Base-by-base conservation (phyloP, 768 basidiomycete species). In the Pleurotus platypus region DNA sequence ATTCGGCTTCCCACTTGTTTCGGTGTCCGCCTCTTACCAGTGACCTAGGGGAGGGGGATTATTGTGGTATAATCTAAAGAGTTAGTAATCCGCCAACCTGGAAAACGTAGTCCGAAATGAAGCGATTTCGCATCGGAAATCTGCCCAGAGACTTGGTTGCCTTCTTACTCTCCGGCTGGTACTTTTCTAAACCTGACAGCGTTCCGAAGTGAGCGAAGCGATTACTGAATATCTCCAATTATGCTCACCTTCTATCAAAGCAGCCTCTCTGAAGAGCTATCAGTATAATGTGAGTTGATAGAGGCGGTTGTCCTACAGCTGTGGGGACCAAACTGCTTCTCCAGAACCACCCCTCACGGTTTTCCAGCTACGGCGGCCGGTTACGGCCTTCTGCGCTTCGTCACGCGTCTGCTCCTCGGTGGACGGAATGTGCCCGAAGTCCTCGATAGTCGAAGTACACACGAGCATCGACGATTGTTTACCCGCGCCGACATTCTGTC, bases 1-100 rank as follows among this genome's bases (percentile, higher is more conserved):
- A 84, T 70, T 46, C 82, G 79, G 63, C 78, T 81, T 59, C 83
- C 81, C 46, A 84, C 80, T 63, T 84, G 83, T 63, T 83, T 84
- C 35, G 80, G 72, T 13, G 83, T 82, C 63, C 82, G 73, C 47
- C 70, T 70, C 62, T 78, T 77, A 8, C 83, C 80, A 6, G 82
- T 84, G 37, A 38, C 24, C 51, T 54, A 22, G 12, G 9, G 39
- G 11, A 16, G 49, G n/a, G 3, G n/a, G 1, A 4, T 51, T 30
- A 51, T n/a, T 16, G n/a, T n/a, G 7, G 9, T 27, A 37, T 37
- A 16, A 50, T 35, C n/a, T 26, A 15, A 6, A 20, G 5, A 45
- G 20, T 5, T 13, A 16, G 42, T 5, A 45, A 11, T 35, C 37
- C 12, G 26, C 51, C n/a, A 24, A 65, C 68, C 11, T 71, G 70